Evolutionary conservation across 352 stramenopile genomes (phyloP).

Genomic region (Phytophthora macrochlamydospora): DNA sequence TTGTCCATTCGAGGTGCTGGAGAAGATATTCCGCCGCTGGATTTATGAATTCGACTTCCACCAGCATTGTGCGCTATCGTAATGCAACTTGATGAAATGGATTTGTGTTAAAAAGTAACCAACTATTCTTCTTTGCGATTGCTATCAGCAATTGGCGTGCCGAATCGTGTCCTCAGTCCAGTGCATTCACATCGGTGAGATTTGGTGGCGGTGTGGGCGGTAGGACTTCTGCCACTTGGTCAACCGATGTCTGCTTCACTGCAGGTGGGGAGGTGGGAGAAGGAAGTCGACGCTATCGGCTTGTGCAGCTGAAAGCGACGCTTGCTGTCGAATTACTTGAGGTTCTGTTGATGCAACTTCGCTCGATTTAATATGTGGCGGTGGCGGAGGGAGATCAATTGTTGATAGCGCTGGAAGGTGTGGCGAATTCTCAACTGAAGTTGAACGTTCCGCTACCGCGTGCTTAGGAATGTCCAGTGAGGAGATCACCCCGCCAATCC

Average conservation of each 20-base stretch:
- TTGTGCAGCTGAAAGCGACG: not conserved
- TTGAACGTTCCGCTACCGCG: constrained; percentile 6
- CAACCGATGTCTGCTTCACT: not conserved
- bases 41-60: constrained; percentile 78
- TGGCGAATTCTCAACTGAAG: constrained; percentile 7
- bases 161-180: constrained; percentile 36
- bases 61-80: constrained; percentile 41
- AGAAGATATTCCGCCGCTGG: constrained; percentile 64
- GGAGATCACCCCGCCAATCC: constrained; percentile 12
- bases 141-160: too few relatives aligned
- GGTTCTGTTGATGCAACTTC: too few relatives aligned
- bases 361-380: not conserved
- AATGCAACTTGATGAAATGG: not conserved
- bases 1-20: constrained; percentile 62
- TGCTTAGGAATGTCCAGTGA: not conserved
- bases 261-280: constrained; percentile 20
- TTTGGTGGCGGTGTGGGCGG: not conserved
- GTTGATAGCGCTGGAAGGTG: not conserved
- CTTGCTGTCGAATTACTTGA: not conserved
- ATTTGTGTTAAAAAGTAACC: too few relatives aligned
- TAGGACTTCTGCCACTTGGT: not conserved
- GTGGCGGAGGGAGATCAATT: not conserved
- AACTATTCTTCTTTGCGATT: too few relatives aligned
- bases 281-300: constrained; percentile 1
- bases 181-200: constrained; percentile 58